Conservation (phyloP, 306 rosid genomes). For the Rosa rugosa region DNA sequence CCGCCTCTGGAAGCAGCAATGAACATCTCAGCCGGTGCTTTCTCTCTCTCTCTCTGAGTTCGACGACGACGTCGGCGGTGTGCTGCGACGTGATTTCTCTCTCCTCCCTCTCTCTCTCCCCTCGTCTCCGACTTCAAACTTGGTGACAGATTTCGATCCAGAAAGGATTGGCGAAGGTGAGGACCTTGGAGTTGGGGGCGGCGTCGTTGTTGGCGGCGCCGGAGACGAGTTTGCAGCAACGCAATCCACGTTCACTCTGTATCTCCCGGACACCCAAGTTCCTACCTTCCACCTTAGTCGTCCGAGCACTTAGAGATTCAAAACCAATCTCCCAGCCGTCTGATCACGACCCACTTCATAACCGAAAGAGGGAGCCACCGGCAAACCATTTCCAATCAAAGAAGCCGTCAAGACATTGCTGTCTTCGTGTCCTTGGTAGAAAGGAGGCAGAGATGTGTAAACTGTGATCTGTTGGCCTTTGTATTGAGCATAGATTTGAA, state of each 20-base stretch:
- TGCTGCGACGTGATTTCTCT: too few species aligned
- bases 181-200: too few species aligned
- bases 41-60: too few species aligned
- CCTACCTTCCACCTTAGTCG: slow-evolving; percentile 87
- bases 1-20: too few species aligned
- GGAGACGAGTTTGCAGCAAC: too few species aligned
- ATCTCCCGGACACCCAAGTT: slow-evolving; percentile 87
- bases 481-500: slow-evolving; percentile 63
- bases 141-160: too few species aligned
- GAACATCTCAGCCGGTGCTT: too few species aligned
- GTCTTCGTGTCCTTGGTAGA: slow-evolving; percentile 72
- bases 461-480: slow-evolving; percentile 76
- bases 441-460: slow-evolving; percentile 63
- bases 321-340: slow-evolving; percentile 52
- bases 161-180: too few species aligned
- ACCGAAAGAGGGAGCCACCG: slow-evolving; percentile 75
- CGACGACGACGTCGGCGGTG: too few species aligned
- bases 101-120: too few species aligned
- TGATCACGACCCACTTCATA: slow-evolving; percentile 76
- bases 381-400: slow-evolving; percentile 53
- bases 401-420: slow-evolving; percentile 64
- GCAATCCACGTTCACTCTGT: slow-evolving; percentile 69
- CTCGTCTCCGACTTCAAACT: too few species aligned
- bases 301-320: slow-evolving; percentile 64
- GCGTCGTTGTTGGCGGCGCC: too few species aligned